Evolutionary conservation across 345 rosid genomes (phyloP).

Genomic region (thale cress (Arabidopsis thaliana)): DNA sequence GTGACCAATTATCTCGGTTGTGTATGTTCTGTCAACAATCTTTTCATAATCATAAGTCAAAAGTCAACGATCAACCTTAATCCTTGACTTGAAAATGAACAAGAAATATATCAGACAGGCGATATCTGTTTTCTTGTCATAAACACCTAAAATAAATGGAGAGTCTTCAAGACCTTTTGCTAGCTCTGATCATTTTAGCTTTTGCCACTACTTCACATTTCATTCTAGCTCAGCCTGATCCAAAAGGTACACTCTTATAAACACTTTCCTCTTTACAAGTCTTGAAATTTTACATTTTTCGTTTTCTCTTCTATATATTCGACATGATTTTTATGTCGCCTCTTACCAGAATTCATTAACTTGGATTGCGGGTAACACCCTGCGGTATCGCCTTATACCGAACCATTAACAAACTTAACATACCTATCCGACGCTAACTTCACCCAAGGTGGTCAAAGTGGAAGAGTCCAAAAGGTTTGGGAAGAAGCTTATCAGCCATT

Average conservation of each 20-base stretch:
- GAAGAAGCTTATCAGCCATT: conserved; percentile 14
- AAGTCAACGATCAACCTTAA: conserved; percentile 34
- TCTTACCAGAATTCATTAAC: conserved; percentile 51
- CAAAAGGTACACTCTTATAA: conserved; percentile 27
- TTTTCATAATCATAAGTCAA: conserved; percentile 13
- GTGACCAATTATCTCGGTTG: conserved; percentile 13
- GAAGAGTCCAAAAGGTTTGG: conserved; percentile 18
- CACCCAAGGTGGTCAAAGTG: conserved; percentile 46
- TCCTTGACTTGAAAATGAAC: conserved; percentile 24
- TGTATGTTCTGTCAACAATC: conserved; percentile 25
- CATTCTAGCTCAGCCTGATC: conserved; percentile 42
- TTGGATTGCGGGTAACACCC: conserved; percentile 53
- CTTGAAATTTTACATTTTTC: background rate
- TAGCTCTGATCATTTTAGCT: conserved; percentile 25
- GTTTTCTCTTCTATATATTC: background rate
- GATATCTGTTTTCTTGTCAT: conserved; percentile 26
- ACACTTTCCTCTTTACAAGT: background rate
- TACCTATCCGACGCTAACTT: conserved; percentile 46
- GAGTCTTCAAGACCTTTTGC: conserved; percentile 22
- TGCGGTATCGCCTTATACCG: conserved; percentile 33
- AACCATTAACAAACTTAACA: conserved; percentile 31
- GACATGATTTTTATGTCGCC: background rate
- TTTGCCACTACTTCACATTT: conserved; percentile 1
- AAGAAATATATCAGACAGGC: conserved; percentile 6
- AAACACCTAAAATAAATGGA: background rate